Conservation (phyloP, 441 rosid genomes). For the Gossypium schwendimanii region DNA sequence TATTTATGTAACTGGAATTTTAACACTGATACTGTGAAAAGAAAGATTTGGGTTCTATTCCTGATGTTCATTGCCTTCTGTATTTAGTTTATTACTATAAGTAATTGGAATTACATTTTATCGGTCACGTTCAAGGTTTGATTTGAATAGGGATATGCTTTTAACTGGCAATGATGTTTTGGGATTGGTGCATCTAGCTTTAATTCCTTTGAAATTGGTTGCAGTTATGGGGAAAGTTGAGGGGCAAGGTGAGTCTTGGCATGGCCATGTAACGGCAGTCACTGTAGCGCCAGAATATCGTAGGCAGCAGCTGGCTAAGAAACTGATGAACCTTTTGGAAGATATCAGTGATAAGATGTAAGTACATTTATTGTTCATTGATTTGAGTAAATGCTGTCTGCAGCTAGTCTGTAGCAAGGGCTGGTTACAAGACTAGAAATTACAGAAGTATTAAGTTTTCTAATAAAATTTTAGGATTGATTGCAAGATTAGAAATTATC, state of each 20-base stretch:
- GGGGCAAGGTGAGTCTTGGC: slow-evolving; percentile 82
- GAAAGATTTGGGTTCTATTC: background rate
- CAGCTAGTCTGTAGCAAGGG: background rate
- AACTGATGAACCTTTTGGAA: slow-evolving; percentile 87
- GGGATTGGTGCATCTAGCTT: background rate
- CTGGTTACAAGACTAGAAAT: background rate
- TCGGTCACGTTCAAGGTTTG: background rate
- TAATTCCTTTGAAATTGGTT: slow-evolving; percentile 14
- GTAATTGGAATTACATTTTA: background rate
- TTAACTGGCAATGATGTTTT: background rate
- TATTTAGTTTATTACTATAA: background rate
- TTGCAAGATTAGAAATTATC: background rate
- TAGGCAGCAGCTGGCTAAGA: slow-evolving; percentile 27
- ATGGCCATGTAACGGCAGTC: slow-evolving; percentile 83
- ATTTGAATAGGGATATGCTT: background rate
- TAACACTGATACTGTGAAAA: background rate
- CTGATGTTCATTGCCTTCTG: background rate
- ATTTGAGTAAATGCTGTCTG: background rate
- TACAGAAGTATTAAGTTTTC: background rate
- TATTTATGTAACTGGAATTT: slow-evolving; percentile 1
- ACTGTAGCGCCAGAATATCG: slow-evolving; percentile 86
- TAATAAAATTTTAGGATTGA: background rate
- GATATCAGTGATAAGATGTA: slow-evolving; percentile 90
- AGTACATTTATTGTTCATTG: slow-evolving; percentile 2
- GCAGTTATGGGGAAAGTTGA: slow-evolving; percentile 90